A percentile compares a stretch with the other conserved stretches of the same genome.
Evolutionary conservation across 257 asterid species (phyloP).

Genomic region (Solanum bulbocastanum): DNA sequence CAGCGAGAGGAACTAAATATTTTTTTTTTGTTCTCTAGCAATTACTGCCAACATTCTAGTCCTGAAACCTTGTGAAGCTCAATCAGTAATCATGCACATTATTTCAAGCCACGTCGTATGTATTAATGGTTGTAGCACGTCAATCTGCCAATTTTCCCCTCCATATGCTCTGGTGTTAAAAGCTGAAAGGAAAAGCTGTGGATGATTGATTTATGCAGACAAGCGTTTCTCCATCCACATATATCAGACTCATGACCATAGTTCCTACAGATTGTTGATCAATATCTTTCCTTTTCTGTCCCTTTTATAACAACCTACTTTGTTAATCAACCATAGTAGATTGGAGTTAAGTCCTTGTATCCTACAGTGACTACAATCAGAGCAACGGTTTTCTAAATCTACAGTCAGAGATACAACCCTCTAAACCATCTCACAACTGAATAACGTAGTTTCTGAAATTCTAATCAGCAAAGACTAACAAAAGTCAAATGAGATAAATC

Average conservation of each 20-base stretch:
- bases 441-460: background rate
- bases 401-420: background rate
- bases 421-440: background rate
- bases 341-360: background rate
- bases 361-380: background rate
- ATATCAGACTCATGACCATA: background rate
- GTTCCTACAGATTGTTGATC: background rate
- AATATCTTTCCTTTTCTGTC: background rate
- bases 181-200: background rate
- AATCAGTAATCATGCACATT: background rate
- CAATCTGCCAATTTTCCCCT: background rate
- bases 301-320: background rate
- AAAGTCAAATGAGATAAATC: background rate
- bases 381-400: background rate
- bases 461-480: background rate
- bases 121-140: background rate
- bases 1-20: background rate
- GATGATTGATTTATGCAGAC: background rate
- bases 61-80: background rate
- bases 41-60: background rate
- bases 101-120: background rate
- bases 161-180: background rate
- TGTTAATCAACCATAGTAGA: background rate
- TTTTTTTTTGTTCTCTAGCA: background rate
- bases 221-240: background rate